Percentiles rank a stretch among this genome's conserved stretches.
These are phyloP conservation scores for Atkinsonella hypoxylon DNA, from an alignment of 2,329 filamentous ascomycete genomes.

Conservation along the genomic window DNA sequence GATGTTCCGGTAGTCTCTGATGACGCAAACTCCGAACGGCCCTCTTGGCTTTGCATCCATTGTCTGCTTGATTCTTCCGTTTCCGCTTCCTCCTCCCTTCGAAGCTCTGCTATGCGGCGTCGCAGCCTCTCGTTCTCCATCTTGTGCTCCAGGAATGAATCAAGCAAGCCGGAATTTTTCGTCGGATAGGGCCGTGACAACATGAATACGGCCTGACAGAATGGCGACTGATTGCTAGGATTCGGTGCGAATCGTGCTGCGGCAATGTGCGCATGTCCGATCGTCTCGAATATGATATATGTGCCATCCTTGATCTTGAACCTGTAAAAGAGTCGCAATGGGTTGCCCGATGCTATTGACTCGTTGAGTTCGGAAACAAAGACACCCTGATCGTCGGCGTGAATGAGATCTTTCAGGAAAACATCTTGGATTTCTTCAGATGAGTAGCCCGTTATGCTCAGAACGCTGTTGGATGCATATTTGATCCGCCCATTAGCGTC, in stretches of 20 bases:
- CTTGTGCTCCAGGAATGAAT: constrained; percentile 93
- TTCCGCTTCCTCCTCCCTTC: constrained; percentile 75
- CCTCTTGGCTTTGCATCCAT: constrained; percentile 47
- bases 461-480: constrained; percentile 73
- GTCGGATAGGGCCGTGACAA: constrained; percentile 85
- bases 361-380: constrained; percentile 85
- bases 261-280: constrained; percentile 82
- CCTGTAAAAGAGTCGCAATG: constrained; percentile 76
- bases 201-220: constrained; percentile 86
- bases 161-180: constrained; percentile 71
- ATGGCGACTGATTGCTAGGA: constrained; percentile 51
- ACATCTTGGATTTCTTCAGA: constrained; percentile 58
- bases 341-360: constrained; percentile 69
- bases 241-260: constrained; percentile 52
- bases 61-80: constrained; percentile 52
- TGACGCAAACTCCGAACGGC: constrained; percentile 38
- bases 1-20: constrained; percentile 33
- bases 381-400: constrained; percentile 71
- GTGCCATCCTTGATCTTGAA: constrained; percentile 62
- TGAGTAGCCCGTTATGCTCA: constrained; percentile 62
- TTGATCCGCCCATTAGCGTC: constrained; percentile 73
- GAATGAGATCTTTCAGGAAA: constrained; percentile 72
- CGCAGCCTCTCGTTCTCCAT: constrained; percentile 85
- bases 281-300: constrained; percentile 78
- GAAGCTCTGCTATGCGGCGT: constrained; percentile 74